Conservation (phyloP, 108 stramenopile species). For the Pseudonitzschia multiseries region DNA sequence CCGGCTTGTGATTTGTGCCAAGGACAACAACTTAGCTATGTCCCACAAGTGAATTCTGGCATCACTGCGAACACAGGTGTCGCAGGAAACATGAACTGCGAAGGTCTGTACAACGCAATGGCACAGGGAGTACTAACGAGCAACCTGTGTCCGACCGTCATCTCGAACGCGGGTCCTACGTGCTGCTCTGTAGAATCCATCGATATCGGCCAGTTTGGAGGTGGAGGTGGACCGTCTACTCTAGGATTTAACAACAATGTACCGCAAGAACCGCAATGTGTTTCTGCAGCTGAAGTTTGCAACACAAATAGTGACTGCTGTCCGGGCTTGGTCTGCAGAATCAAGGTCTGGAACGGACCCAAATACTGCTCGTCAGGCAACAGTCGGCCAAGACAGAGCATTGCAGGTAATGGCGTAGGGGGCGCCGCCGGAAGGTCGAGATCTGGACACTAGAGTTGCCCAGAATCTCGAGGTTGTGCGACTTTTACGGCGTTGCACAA, state of each 20-base stretch:
- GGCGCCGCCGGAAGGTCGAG: conserved; percentile 9
- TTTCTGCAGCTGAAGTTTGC: background rate
- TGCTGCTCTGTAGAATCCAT: conserved; percentile 7
- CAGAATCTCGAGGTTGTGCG: no score
- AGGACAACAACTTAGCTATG: conserved; percentile 10
- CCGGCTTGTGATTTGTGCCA: conserved; percentile 16
- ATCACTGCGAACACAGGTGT: conserved; percentile 16
- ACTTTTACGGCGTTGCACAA: background rate
- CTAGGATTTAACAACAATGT: background rate
- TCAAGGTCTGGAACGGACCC: background rate
- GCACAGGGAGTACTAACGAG: conserved; percentile 13
- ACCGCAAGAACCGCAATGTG: background rate
- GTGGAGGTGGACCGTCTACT: background rate
- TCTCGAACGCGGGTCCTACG: background rate
- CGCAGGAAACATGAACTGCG: conserved; percentile 20
- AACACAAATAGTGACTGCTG: conserved; percentile 15
- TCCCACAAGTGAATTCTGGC: conserved; percentile 5
- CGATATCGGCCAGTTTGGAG: background rate
- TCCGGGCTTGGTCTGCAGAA: conserved; percentile 5
- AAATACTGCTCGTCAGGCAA: conserved; percentile 10
- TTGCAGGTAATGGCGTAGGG: background rate
- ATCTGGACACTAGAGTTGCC: conserved; percentile 9
- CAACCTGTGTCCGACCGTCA: conserved; percentile 12
- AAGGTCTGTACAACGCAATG: conserved; percentile 19
- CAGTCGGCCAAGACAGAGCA: background rate